Base-by-base conservation (phyloP, 352 stramenopile species). In the Pythium rishiriense region DNA sequence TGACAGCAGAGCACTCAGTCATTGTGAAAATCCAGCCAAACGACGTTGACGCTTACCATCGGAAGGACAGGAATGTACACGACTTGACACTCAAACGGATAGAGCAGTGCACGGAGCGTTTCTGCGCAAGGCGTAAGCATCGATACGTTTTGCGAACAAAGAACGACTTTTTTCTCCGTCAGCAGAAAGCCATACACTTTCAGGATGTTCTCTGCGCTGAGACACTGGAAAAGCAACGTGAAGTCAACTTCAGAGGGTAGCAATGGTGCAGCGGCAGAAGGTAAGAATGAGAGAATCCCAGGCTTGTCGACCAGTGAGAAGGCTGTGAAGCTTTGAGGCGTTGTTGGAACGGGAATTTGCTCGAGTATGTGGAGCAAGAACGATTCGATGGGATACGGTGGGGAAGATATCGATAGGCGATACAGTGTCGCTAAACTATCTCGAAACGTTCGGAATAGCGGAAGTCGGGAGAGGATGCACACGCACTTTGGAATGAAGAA, bases 31-130 rank as follows among this genome's bases (percentile, higher is more conserved):
- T 39, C 19, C 5, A 47, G 2, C 1, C 19, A 22, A 12, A 46
- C 14, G 17, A n/a, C 1, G 15, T 22, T 21, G 39, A 46, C 7
- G 22, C 15, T 6, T 79, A 90, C 83, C 59, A 87, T 48, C 17
- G 83, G 78, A 22, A 93, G 72, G 25, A 91, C 69, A 0, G 83
- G 83, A 19, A 93, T 90, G 58, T 93, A 93, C 11, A 93, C 83
- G 37, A 87, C 75, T 67, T 90, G 83, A 17, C 67, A 88, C 24
- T 87, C 79, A 26, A 93, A 90, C 5, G 83, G 83, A 48, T 85
- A 66, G 0, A 90, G 62, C 43, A 93, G 54, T 19, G 78, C 79
- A 24, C 79, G 69, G 15, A 93, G 70, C 0, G 83, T 93, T 61
- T 93, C 81, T 0, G 76, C 72, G 11, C 84, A 72, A 14, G 83